Evolutionary conservation across 495 filamentous ascomycete species (phyloP).

Genomic region (Aspergillus conjunctus): DNA sequence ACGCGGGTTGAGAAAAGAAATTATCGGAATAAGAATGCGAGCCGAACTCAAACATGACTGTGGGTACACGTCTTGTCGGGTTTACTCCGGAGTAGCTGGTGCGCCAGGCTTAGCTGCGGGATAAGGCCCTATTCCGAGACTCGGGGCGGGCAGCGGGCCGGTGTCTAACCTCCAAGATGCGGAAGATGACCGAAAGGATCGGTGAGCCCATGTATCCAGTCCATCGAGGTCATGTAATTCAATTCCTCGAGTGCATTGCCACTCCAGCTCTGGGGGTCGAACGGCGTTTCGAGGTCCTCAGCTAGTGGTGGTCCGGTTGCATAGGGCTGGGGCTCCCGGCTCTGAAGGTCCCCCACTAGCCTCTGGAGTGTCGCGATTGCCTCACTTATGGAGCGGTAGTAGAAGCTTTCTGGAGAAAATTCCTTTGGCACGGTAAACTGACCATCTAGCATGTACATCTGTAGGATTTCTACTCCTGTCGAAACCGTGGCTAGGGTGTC

Average conservation of each 20-base stretch:
- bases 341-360: neutral
- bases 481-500: neutral
- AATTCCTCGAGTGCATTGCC: neutral
- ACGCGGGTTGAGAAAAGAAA: neutral
- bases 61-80: neutral
- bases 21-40: neutral
- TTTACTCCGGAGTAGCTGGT: neutral
- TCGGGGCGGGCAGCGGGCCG: neutral
- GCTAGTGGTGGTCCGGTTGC: neutral
- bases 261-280: neutral
- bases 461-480: neutral
- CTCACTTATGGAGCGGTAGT: neutral
- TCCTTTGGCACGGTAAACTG: neutral
- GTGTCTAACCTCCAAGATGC: neutral
- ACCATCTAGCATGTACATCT: neutral
- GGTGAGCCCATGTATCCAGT: neutral
- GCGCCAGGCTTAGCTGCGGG: slow-evolving; percentile 5
- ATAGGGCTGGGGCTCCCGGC: neutral
- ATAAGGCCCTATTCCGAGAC: slow-evolving; percentile 3
- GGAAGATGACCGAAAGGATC: slow-evolving; percentile 1
- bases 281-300: neutral
- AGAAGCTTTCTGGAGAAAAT: neutral
- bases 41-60: neutral
- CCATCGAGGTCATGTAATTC: slow-evolving; percentile 7
- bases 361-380: neutral